Percentiles rank a stretch among this genome's conserved stretches.
Conservation (phyloP, 495 filamentous ascomycete species). For the Trichoderma erinaceum region DNA sequence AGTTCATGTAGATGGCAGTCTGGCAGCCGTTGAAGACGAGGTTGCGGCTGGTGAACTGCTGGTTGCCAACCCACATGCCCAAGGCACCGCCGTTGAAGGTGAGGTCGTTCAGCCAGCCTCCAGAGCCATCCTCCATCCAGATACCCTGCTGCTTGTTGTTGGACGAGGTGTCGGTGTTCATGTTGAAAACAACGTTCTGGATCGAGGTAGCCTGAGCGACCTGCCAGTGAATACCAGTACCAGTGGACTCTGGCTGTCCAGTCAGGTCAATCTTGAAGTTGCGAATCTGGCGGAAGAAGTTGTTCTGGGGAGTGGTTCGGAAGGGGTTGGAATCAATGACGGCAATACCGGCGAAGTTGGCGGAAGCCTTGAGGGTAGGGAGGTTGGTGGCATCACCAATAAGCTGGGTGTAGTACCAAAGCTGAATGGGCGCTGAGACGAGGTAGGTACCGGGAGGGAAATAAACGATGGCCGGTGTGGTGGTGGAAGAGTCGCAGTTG, state of each 20-base stretch:
- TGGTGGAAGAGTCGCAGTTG: conserved; percentile 74
- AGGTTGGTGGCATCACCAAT: conserved; percentile 63
- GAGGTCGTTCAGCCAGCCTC: conserved; percentile 82
- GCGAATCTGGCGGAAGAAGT: conserved; percentile 95
- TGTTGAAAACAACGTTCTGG: conserved; percentile 87
- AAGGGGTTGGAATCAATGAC: conserved; percentile 82
- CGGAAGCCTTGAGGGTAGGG: conserved; percentile 71
- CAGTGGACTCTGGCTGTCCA: conserved; percentile 54
- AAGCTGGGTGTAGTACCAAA: conserved; percentile 77
- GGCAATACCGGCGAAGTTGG: conserved; percentile 74
- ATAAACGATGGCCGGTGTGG: conserved; percentile 67
- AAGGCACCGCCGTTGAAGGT: conserved; percentile 82
- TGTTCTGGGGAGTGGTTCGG: conserved; percentile 89
- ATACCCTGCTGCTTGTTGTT: conserved; percentile 79
- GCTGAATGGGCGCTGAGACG: conserved; percentile 60
- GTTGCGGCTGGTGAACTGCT: conserved; percentile 93
- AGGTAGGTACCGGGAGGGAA: conserved; percentile 76
- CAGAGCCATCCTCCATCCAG: conserved; percentile 95
- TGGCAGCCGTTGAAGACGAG: conserved; percentile 82
- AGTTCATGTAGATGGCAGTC: conserved; percentile 89
- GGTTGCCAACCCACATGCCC: conserved; percentile 83
- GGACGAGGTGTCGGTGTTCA: conserved; percentile 63
- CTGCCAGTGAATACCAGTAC: conserved; percentile 94
- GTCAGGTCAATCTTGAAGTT: conserved; percentile 90
- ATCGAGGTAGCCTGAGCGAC: conserved; percentile 90